Evolutionary conservation across 176 grass and related monocot genomes (phyloP).

Genomic region (Tillandsia fasciculata): DNA sequence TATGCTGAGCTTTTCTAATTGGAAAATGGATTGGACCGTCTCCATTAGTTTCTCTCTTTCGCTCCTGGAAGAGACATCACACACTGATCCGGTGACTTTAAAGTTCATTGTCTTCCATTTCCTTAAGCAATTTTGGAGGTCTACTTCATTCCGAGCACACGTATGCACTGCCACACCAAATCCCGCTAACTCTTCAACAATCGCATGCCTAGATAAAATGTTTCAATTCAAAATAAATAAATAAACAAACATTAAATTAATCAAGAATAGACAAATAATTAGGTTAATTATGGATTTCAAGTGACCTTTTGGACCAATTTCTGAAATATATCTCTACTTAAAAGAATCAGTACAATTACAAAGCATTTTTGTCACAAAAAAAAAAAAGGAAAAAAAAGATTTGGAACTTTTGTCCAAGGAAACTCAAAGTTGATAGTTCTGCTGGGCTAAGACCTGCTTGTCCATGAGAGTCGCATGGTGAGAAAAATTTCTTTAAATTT

Average conservation of each 20-base stretch:
- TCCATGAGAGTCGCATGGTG: no score
- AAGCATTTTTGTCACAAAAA: no score
- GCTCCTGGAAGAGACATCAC: constrained; percentile 25
- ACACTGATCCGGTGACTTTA: constrained; percentile 19
- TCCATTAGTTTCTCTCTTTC: constrained; percentile 23
- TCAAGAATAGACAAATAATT: no score
- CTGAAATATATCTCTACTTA: no score
- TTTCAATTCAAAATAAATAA: no score
- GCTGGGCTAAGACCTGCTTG: no score
- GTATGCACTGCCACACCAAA: constrained; percentile 34
- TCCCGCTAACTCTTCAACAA: constrained; percentile 33
- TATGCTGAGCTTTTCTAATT: constrained; percentile 24
- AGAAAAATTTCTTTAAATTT: neutral
- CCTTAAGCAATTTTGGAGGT: constrained; percentile 19
- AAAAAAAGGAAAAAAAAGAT: no score
- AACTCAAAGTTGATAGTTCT: no score
- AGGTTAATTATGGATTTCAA: neutral
- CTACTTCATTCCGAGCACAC: constrained; percentile 26
- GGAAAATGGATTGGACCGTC: constrained; percentile 15
- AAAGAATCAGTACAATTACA: no score
- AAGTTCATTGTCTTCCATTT: constrained; percentile 16
- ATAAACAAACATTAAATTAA: no score
- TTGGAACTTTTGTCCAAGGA: no score
- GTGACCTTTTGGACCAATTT: constrained; percentile 1
- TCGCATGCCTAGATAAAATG: constrained; percentile 17